Base-by-base conservation (phyloP, 2,329 filamentous ascomycete genomes). In the Fusarium napiforme region DNA sequence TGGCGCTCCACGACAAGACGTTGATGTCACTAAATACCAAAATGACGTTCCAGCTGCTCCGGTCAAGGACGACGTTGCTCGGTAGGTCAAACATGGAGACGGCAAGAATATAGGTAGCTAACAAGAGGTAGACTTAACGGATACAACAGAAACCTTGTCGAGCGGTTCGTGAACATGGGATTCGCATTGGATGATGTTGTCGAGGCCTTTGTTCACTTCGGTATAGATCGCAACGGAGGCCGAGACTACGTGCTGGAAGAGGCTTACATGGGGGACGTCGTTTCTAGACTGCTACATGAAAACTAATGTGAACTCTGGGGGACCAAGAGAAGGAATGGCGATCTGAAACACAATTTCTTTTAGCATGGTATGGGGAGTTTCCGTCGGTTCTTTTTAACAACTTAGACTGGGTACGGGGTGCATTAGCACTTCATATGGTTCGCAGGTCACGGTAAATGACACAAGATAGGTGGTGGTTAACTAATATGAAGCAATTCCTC, bases 141-240 rank as follows among this genome's bases (percentile, higher is more conserved):
- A 5, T 98, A 97, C 83, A 95, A 95, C 83, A 93, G 92, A 78
- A 88, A 92, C 37, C 87, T 98, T 45, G 90, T 98, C 73, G 91
- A 96, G 78, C 89, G 92, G 9, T 98, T 98, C 77, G 90, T 93
- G 21, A 89, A 86, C 77, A 98, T 98, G 96, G 96, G 96, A 16
- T 98, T 98, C 77, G 91, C 94, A 64, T 88, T 97, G 4, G 93
- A 95, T 55, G 87, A 89, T n/a, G 94, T 98, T 3, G 94, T 98
- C 0, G 89, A 92, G 15, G 93, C 94, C 1, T 97, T 98, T 78
- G 87, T 92, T 59, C 93, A 89, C 69, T 91, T 96, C 12, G 93
- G 93, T 10, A 95, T 97, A 74, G 93, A 96, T 71, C 89, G 89
- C 23, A 94, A 92, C 75, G 89, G 88, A 32, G 95, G 95, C 0